Evolutionary conservation across 2,329 filamentous ascomycete genomes (phyloP).

Genomic region (Macrophomina phaseolina): DNA sequence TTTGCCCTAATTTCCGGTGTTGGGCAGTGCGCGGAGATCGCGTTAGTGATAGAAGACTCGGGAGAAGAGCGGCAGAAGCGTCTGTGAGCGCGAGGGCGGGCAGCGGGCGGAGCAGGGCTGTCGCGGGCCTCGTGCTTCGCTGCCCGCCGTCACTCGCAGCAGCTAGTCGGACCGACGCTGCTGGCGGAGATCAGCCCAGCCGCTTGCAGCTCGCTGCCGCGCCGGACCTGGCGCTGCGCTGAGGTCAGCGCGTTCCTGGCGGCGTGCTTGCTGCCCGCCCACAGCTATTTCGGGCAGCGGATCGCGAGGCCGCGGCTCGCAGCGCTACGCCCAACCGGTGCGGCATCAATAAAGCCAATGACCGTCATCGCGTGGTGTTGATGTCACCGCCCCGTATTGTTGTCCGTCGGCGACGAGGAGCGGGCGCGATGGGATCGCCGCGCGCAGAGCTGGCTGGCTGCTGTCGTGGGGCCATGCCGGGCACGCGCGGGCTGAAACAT

Average conservation of each 20-base stretch:
- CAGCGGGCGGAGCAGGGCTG: slow-evolving; percentile 26
- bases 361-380: slow-evolving; percentile 21
- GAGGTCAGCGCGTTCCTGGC: slow-evolving; percentile 25
- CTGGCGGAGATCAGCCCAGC: slow-evolving; percentile 22
- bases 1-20: slow-evolving; percentile 30
- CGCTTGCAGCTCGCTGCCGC: slow-evolving; percentile 9
- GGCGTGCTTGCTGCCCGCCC: background rate
- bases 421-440: slow-evolving; percentile 12
- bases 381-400: slow-evolving; percentile 20
- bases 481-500: slow-evolving; percentile 50
- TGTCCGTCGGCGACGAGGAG: background rate
- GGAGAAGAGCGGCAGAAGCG: slow-evolving; percentile 47
- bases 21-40: slow-evolving; percentile 33
- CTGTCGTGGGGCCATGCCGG: slow-evolving; percentile 36
- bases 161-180: slow-evolving; percentile 19
- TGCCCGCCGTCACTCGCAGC: slow-evolving; percentile 22
- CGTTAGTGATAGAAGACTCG: slow-evolving; percentile 40
- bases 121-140: slow-evolving; percentile 6
- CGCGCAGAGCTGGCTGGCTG: slow-evolving; percentile 4
- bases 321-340: slow-evolving; percentile 15
- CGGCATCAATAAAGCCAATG: slow-evolving; percentile 18
- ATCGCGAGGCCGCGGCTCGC: slow-evolving; percentile 1
- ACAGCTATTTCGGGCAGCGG: slow-evolving; percentile 15
- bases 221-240: background rate
- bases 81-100: slow-evolving; percentile 28